phyloP scores from a whole-genome alignment of 1,284 basidiomycete species.

The Sporisorium exsertum region DNA sequence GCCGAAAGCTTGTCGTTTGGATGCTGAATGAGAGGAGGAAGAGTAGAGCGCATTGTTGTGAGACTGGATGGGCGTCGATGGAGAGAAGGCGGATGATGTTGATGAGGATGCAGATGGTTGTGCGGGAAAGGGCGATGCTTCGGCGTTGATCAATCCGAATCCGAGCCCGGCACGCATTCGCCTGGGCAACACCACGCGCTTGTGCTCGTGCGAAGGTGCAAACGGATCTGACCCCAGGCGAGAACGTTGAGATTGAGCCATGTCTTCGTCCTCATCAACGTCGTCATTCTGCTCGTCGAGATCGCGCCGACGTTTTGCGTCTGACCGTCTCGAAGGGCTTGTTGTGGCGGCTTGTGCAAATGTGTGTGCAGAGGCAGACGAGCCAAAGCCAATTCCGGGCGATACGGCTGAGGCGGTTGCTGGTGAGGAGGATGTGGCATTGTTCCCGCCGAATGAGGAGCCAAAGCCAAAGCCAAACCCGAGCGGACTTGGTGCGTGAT shows the following conservation, averaged over 20 bases:
- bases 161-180: conserved; percentile 55
- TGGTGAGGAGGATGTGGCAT: conserved; percentile 14
- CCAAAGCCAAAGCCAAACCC: conserved; percentile 61
- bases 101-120: conserved; percentile 15
- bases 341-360: conserved; percentile 11
- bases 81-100: conserved; percentile 11
- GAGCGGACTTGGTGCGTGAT: conserved; percentile 55
- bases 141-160: conserved; percentile 37
- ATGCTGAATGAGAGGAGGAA: conserved; percentile 16
- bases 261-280: conserved; percentile 50
- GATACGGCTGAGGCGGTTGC: conserved; percentile 20
- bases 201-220: conserved; percentile 20
- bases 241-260: conserved; percentile 28
- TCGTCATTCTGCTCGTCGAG: conserved; percentile 35
- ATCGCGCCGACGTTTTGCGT: conserved; percentile 51
- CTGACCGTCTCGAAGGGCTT: conserved; percentile 32
- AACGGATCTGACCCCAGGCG: conserved; percentile 25
- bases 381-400: conserved; percentile 25
- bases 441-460: conserved; percentile 50
- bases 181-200: conserved; percentile 44
- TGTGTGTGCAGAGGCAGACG: conserved; percentile 10
- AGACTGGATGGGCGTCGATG: background rate
- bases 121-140: conserved; percentile 13
- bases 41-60: background rate
- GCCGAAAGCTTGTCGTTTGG: conserved; percentile 36